Evolutionary conservation across 306 rosid genomes (phyloP), one percentile per base, ranked within the genome.

Genomic region (Lathyrus tuberosus): DNA sequence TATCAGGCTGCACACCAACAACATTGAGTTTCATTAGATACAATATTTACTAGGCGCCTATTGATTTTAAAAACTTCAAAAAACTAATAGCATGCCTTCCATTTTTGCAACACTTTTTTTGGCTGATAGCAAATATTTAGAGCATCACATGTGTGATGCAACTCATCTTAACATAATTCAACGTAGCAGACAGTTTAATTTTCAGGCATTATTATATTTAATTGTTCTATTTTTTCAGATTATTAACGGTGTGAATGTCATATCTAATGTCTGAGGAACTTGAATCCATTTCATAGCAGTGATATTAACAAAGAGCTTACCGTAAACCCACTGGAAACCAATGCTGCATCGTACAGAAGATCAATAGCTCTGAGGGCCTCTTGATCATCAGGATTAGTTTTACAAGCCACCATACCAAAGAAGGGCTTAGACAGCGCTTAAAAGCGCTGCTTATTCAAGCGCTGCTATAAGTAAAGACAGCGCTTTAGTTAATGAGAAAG

Each of bases 261-360:
- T 13, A 15, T 44, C 16, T 14, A 20, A 20, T 20, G 22, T 20
- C 22, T 20, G 22, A 20, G 42, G 46, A 44, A 16, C 66, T 28
- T 44, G 1, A 15, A 63, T n/a, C 18, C 17, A 24, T 63, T 67
- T 60, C 49, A 24, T 37, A 26, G 60, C 31, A 70, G 53, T 3
- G 51, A 70, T 68, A 44, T 54, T 20, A 6, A 72, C 5, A 48
- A 48, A 31, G 31, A 43, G 78, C 86, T 84, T 72, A 95, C 97
- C 54, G 97, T 89, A 65, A 78, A 95, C 41, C 97, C 99, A 71
- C 97, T 95, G 51, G 99, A 89, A 73, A 95, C 97, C 84, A 95
- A 78, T 69, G 99, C 99, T 42, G 99, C 86, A 78, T 91, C 97
- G 35, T 89, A 95, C 81, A 95, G 58, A 79, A 95, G 97, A 82